phyloP scores from a whole-genome alignment of 495 filamentous ascomycete genomes.

The Aspergillus carlsbadensis region DNA sequence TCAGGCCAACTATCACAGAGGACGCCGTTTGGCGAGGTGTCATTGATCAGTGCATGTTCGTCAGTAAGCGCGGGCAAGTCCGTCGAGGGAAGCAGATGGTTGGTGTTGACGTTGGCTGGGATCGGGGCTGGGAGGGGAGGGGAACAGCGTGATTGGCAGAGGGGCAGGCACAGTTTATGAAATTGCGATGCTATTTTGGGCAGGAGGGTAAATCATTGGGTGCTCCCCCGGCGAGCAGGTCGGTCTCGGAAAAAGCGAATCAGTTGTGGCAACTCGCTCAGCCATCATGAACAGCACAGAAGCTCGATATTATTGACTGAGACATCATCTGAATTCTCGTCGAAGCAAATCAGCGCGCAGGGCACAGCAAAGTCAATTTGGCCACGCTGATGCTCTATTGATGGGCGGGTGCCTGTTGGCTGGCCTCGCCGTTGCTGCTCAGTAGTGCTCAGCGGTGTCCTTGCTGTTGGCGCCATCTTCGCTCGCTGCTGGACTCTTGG shows the following conservation, averaged over 20 bases:
- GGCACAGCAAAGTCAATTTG: not conserved
- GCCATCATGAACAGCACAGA: constrained; percentile 6
- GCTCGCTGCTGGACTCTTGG: not conserved
- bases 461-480: too few relatives aligned
- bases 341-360: not conserved
- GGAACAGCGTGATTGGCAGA: constrained; percentile 12
- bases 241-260: constrained; percentile 13
- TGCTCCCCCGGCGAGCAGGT: not conserved
- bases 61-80: constrained; percentile 17
- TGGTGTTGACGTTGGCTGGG: too few relatives aligned
- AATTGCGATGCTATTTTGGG: constrained; percentile 17
- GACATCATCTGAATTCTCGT: constrained; percentile 2
- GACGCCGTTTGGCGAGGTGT: constrained; percentile 2
- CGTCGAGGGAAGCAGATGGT: not conserved
- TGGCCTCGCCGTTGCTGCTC: not conserved
- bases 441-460: not conserved
- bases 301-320: constrained; percentile 9
- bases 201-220: constrained; percentile 3
- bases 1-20: constrained; percentile 17
- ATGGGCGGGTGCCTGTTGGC: not conserved
- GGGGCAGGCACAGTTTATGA: constrained; percentile 7
- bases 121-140: too few relatives aligned
- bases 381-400: constrained; percentile 4
- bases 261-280: constrained; percentile 15
- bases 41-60: constrained; percentile 12